phyloP scores from a whole-genome alignment of 306 rosid species.

The Echinosophora koreensis region DNA sequence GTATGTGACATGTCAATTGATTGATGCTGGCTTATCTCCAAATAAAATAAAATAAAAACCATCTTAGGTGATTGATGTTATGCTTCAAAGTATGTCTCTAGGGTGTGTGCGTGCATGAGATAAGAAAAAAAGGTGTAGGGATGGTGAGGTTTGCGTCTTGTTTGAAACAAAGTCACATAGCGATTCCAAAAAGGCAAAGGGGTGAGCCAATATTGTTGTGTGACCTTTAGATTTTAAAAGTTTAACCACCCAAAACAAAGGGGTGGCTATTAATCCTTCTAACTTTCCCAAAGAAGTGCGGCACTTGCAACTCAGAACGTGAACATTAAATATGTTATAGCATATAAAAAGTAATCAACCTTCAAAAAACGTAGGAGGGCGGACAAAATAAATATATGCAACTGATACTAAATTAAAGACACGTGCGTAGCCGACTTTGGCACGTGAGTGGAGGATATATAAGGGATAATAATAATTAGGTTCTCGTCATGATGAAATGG shows the following conservation, averaged over 20 bases:
- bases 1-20: constrained; percentile 25
- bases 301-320: constrained; percentile 52
- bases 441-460: constrained; percentile 60
- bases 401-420: constrained; percentile 35
- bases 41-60: neutral
- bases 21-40: constrained; percentile 40
- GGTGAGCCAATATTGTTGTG: constrained; percentile 17
- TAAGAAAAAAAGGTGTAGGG: constrained; percentile 33
- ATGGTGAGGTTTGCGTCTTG: constrained; percentile 33
- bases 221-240: constrained; percentile 25
- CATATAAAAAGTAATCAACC: constrained; percentile 39
- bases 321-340: constrained; percentile 45
- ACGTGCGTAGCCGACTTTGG: constrained; percentile 69
- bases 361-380: constrained; percentile 33
- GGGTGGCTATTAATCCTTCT: constrained; percentile 55
- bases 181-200: constrained; percentile 37
- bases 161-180: constrained; percentile 38
- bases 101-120: constrained; percentile 13
- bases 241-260: constrained; percentile 49
- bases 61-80: constrained; percentile 40
- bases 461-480: constrained; percentile 49
- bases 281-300: constrained; percentile 55
- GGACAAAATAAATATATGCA: constrained; percentile 42
- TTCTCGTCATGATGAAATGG: constrained; percentile 49
- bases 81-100: neutral